A percentile compares a stretch with the other conserved stretches of the same genome.
Evolutionary conservation across 306 rosid species (phyloP).

Genomic region (Prunus mume): DNA sequence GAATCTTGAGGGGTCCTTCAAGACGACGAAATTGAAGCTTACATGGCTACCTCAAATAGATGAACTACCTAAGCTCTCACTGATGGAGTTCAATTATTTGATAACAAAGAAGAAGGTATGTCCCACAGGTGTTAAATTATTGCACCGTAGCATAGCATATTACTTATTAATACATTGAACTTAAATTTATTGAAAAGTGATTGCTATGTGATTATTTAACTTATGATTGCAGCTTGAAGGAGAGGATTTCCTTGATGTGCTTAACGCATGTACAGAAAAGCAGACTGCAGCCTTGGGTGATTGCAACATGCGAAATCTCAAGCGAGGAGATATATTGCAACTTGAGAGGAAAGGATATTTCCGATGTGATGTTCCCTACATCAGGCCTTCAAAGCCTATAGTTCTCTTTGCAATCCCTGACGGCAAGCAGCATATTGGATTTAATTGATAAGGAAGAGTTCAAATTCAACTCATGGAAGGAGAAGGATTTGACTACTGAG

Average conservation of each 20-base stretch:
- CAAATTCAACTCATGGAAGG: neutral
- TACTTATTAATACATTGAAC: neutral
- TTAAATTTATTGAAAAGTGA: neutral
- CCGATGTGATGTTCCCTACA: conserved; percentile 75
- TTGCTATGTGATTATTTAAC: neutral
- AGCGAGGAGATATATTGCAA: conserved; percentile 77
- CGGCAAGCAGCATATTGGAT: conserved; percentile 66
- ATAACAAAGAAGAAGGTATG: conserved; percentile 95
- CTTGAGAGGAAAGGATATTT: conserved; percentile 92
- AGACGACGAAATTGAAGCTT: conserved; percentile 81
- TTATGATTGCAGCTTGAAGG: conserved; percentile 76
- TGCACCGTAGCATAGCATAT: neutral
- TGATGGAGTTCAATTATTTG: conserved; percentile 79
- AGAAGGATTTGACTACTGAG: neutral
- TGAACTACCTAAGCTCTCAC: conserved; percentile 66
- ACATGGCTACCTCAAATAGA: conserved; percentile 83
- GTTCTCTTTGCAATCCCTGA: conserved; percentile 82
- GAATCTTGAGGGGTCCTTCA: conserved; percentile 92
- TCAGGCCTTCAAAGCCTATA: conserved; percentile 63
- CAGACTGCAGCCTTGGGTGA: conserved; percentile 79
- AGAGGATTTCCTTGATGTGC: conserved; percentile 69
- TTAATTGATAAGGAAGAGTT: conserved; percentile 16
- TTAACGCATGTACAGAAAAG: conserved; percentile 75
- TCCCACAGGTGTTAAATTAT: neutral
- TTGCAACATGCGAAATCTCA: conserved; percentile 69